These are phyloP conservation scores for Gentiana dahurica DNA, from an alignment of 257 asterid species.

Conservation along the genomic window DNA sequence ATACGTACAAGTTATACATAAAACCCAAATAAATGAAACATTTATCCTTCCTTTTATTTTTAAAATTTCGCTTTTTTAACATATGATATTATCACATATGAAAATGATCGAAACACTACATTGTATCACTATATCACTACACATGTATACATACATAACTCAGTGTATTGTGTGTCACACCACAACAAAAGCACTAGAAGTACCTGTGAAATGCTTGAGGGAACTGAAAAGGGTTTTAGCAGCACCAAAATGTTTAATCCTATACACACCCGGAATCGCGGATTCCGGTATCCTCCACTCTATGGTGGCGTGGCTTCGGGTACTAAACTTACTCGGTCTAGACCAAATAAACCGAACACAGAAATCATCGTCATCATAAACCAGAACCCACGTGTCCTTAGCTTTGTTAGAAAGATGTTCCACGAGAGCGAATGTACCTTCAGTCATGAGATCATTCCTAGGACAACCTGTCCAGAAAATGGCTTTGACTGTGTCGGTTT, in stretches of 20 bases:
- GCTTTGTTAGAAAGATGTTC: constrained; percentile 43
- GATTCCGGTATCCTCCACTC: constrained; percentile 71
- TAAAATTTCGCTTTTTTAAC: no score
- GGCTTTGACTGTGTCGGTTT: constrained; percentile 56
- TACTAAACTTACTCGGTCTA: constrained; percentile 63
- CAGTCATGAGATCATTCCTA: constrained; percentile 88
- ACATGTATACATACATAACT: background rate
- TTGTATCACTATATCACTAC: no score
- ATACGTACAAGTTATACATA: no score
- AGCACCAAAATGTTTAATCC: constrained; percentile 89
- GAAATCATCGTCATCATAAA: constrained; percentile 75
- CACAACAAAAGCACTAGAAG: constrained; percentile 89
- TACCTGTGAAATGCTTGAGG: constrained; percentile 72
- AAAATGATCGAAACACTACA: no score
- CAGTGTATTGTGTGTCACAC: constrained; percentile 6
- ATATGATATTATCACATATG: no score
- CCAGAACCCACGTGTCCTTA: constrained; percentile 64
- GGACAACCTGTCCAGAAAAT: constrained; percentile 86
- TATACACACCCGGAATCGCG: constrained; percentile 70
- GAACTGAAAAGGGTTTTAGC: constrained; percentile 62
- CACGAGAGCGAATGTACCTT: constrained; percentile 87
- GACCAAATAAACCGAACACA: constrained; percentile 82
- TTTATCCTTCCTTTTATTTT: no score
- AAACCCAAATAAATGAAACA: no score
- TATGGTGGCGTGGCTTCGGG: constrained; percentile 59